Percentiles rank a stretch among this genome's conserved stretches.
phyloP scores from a whole-genome alignment of 169 alveolate genomes.

The Cryptosporidium ubiquitum region DNA sequence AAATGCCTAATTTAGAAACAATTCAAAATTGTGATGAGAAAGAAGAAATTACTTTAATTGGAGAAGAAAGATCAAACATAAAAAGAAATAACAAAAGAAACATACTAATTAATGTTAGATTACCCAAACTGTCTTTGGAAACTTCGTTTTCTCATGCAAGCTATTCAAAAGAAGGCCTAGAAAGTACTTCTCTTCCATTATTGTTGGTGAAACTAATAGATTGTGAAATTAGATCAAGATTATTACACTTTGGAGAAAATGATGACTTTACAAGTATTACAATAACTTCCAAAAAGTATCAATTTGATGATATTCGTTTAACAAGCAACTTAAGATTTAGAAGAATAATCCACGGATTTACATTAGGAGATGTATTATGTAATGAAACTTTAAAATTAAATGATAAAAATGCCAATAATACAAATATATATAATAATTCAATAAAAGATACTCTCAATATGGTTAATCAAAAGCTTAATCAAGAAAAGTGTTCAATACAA shows the following conservation, averaged over 20 bases:
- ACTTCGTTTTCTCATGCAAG: conserved; percentile 52
- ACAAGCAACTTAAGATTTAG: conserved; percentile 50
- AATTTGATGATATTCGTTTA: conserved; percentile 61
- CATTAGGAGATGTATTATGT: conserved; percentile 7
- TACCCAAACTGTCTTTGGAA: conserved; percentile 39
- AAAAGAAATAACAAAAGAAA: not conserved
- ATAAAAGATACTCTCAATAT: not conserved
- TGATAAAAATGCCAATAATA: not conserved
- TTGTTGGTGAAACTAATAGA: conserved; percentile 7
- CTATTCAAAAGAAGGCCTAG: not conserved
- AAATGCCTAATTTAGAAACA: not conserved
- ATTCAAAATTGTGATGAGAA: not conserved
- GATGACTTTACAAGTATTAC: conserved; percentile 13
- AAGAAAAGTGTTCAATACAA: conserved; percentile 42
- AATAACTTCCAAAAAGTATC: conserved; percentile 46
- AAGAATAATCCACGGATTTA: conserved; percentile 43
- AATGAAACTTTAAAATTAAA: not conserved
- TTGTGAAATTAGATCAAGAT: conserved; percentile 29
- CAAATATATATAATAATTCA: not conserved
- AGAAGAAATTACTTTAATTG: not conserved
- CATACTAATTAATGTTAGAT: not conserved
- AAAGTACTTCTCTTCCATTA: conserved; percentile 17
- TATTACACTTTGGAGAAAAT: not conserved
- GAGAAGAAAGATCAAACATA: not conserved
- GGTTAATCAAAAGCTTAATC: not conserved